A percentile compares a stretch with the other conserved stretches of the same genome.
Conservation (phyloP, 2,329 filamentous ascomycete genomes). For the Aspergillus vadensis region DNA sequence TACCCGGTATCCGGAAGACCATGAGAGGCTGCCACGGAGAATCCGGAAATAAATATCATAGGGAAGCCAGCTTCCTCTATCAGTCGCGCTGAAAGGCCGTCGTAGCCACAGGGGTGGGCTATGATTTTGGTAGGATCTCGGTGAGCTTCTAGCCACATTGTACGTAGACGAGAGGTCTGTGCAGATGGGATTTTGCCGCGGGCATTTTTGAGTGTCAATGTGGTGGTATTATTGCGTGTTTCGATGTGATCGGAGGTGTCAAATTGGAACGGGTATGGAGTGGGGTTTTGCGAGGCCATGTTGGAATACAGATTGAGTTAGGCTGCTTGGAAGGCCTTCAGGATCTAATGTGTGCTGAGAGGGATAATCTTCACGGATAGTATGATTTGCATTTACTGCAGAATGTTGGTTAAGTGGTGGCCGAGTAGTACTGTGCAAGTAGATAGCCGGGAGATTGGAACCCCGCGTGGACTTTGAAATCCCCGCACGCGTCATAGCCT, state of each 20-base stretch:
- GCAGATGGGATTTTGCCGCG: constrained; percentile 42
- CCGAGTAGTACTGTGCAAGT: background rate
- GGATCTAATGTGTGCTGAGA: background rate
- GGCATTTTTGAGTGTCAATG: constrained; percentile 28
- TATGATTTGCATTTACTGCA: background rate
- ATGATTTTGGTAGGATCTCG: constrained; percentile 48
- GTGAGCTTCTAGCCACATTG: constrained; percentile 39
- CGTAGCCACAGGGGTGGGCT: constrained; percentile 48
- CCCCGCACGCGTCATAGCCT: background rate
- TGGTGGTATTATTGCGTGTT: background rate
- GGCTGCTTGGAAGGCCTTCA: too few relatives aligned
- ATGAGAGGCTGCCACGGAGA: constrained; percentile 44
- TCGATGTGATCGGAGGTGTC: constrained; percentile 7
- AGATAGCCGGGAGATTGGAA: background rate
- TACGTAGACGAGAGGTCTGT: constrained; percentile 39
- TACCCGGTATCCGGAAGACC: constrained; percentile 54
- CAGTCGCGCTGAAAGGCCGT: constrained; percentile 48
- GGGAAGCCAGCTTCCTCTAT: constrained; percentile 52
- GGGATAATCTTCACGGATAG: background rate
- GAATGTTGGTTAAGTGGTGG: background rate
- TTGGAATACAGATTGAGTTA: background rate
- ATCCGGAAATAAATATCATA: constrained; percentile 49
- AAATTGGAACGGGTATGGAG: constrained; percentile 19
- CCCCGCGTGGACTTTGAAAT: background rate
- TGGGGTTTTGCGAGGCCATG: constrained; percentile 9